Conservation (phyloP, 257 asterid genomes). For the Anisodus acutangulus region DNA sequence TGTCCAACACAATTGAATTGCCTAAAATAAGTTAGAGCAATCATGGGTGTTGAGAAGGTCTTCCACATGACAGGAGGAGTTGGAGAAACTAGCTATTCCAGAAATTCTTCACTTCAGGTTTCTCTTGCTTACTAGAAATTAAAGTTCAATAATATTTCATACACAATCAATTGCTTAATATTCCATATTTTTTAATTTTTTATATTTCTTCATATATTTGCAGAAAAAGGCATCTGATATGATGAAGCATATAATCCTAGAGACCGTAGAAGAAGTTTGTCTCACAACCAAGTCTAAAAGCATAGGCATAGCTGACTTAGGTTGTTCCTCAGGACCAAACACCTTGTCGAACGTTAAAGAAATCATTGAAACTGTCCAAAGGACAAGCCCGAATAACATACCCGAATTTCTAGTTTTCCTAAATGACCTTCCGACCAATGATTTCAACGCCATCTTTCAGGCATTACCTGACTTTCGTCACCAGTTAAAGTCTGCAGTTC, state of each 20-base stretch:
- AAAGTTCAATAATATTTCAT: not conserved
- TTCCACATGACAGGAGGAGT: conserved; percentile 89
- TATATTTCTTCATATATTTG: not conserved
- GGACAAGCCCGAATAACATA: conserved; percentile 28
- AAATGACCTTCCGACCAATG: conserved; percentile 79
- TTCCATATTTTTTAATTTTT: no score
- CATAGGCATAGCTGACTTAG: conserved; percentile 84
- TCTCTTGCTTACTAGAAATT: not conserved
- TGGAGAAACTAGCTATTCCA: conserved; percentile 68
- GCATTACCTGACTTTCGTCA: conserved; percentile 67
- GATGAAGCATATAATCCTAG: conserved; percentile 63
- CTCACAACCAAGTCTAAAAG: conserved; percentile 56
- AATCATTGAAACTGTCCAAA: conserved; percentile 49
- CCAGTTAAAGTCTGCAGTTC: conserved; percentile 40
- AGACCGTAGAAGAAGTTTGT: conserved; percentile 49
- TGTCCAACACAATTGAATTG: not conserved
- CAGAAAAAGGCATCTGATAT: conserved; percentile 78
- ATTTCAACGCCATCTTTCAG: conserved; percentile 77
- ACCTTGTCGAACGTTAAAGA: conserved; percentile 64
- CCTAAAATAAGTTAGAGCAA: conserved; percentile 1
- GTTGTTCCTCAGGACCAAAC: conserved; percentile 89
- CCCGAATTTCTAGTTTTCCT: conserved; percentile 73
- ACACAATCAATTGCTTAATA: no score
- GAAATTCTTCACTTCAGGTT: conserved; percentile 80
- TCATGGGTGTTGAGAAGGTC: conserved; percentile 67